phyloP scores from a whole-genome alignment of 1,284 basidiomycete species.

The Ceratobasidium sp. region DNA sequence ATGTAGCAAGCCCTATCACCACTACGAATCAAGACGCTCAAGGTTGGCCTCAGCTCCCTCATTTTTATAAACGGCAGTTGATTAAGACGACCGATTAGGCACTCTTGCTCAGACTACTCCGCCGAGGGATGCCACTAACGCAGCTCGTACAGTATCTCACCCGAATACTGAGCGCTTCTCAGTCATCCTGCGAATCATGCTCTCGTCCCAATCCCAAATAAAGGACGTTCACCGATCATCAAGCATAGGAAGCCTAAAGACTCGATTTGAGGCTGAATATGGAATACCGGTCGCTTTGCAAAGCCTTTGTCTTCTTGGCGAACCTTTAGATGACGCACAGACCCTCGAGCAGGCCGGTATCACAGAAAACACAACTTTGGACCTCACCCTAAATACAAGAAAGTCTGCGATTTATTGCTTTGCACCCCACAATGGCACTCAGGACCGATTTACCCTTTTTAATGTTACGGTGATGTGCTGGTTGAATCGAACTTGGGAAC shows the following conservation, averaged over 20 bases:
- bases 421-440: background rate
- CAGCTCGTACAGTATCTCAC: too few species aligned
- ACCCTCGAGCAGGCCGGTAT: background rate
- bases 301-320: background rate
- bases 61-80: too few species aligned
- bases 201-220: too few species aligned
- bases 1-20: too few species aligned
- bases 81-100: too few species aligned
- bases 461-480: background rate
- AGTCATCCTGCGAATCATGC: background rate
- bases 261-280: background rate
- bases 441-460: background rate
- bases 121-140: too few species aligned
- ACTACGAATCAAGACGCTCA: too few species aligned
- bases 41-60: too few species aligned
- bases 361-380: background rate
- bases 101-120: background rate
- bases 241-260: background rate
- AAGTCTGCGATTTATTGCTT: background rate
- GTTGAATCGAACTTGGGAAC: background rate
- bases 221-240: background rate
- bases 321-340: background rate
- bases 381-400: background rate
- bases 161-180: too few species aligned
- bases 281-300: background rate